A percentile compares a stretch with the other conserved stretches of the same genome.
Conservation (phyloP, 768 basidiomycete species). For the Leucosporidium yakuticum region DNA sequence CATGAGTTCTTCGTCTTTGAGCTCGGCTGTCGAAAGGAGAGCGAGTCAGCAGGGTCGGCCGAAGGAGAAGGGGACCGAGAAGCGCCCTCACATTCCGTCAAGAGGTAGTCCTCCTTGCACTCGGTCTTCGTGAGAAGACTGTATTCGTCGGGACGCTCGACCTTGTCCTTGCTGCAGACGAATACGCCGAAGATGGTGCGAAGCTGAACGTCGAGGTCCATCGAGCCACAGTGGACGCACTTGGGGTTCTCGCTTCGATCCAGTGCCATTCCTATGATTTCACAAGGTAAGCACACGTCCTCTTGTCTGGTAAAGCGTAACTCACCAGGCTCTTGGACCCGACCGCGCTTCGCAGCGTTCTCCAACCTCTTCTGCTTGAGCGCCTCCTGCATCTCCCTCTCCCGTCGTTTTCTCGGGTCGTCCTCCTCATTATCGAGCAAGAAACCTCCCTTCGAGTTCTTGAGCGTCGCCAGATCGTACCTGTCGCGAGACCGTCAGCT, state of each 20-base stretch:
- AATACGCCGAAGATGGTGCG: constrained; percentile 73
- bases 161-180: constrained; percentile 86
- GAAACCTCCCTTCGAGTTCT: constrained; percentile 94
- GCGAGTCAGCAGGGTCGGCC: background rate
- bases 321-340: constrained; percentile 25
- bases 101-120: constrained; percentile 95
- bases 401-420: constrained; percentile 66
- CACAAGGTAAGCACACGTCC: too few relatives aligned
- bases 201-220: constrained; percentile 79
- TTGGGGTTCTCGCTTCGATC: constrained; percentile 70
- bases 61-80: background rate
- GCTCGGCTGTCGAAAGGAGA: constrained; percentile 58
- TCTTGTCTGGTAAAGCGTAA: background rate
- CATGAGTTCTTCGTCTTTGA: constrained; percentile 82
- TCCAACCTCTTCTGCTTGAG: constrained; percentile 47
- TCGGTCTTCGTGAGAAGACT: constrained; percentile 95
- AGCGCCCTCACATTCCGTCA: constrained; percentile 70
- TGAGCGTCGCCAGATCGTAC: constrained; percentile 88
- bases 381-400: constrained; percentile 70
- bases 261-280: constrained; percentile 61
- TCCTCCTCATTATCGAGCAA: constrained; percentile 80
- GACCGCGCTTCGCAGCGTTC: constrained; percentile 30
- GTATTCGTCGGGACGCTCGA: constrained; percentile 83
- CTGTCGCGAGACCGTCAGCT: background rate
- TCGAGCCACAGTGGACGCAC: constrained; percentile 76